Percentiles rank a stretch among this genome's conserved stretches.
Evolutionary conservation across 2,329 filamentous ascomycete genomes (phyloP).

Genomic region (Rutstroemia sp.): DNA sequence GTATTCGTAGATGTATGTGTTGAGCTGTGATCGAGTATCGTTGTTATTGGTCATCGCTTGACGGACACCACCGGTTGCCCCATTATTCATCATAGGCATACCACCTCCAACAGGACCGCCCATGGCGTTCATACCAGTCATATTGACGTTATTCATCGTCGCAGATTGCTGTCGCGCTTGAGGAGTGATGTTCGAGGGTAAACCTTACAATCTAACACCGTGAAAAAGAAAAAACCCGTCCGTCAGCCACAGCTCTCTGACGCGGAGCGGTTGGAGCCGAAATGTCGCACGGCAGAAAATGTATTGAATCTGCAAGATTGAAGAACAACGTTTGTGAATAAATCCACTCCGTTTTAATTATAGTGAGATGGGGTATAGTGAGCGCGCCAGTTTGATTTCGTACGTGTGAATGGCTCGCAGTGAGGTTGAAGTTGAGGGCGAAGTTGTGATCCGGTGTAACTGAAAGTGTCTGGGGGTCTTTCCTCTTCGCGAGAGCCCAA

Average conservation of each 20-base stretch:
- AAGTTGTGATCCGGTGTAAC: neutral
- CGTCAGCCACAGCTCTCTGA: conserved; percentile 25
- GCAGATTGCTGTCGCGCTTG: conserved; percentile 20
- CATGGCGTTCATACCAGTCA: conserved; percentile 63
- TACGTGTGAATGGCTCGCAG: neutral
- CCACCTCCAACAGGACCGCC: conserved; percentile 55
- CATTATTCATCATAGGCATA: conserved; percentile 56
- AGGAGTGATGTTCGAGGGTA: conserved; percentile 12
- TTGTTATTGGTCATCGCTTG: conserved; percentile 29
- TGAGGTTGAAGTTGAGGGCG: neutral
- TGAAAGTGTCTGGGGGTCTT: neutral
- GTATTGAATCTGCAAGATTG: neutral
- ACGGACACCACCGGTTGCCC: conserved; percentile 26
- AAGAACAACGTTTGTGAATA: neutral
- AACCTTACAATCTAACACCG: conserved; percentile 15
- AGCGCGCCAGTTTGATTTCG: neutral
- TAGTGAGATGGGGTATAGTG: neutral
- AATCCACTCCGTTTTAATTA: neutral
- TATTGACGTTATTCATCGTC: conserved; percentile 35
- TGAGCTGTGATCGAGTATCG: conserved; percentile 50
- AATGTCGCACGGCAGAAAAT: conserved; percentile 8
- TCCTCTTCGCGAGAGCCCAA: too few relatives aligned
- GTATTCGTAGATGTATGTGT: conserved; percentile 88
- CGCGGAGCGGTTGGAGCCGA: conserved; percentile 23
- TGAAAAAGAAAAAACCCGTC: conserved; percentile 10